Evolutionary conservation across 129 eudicot species (phyloP).

Genomic region (Arctium minus): DNA sequence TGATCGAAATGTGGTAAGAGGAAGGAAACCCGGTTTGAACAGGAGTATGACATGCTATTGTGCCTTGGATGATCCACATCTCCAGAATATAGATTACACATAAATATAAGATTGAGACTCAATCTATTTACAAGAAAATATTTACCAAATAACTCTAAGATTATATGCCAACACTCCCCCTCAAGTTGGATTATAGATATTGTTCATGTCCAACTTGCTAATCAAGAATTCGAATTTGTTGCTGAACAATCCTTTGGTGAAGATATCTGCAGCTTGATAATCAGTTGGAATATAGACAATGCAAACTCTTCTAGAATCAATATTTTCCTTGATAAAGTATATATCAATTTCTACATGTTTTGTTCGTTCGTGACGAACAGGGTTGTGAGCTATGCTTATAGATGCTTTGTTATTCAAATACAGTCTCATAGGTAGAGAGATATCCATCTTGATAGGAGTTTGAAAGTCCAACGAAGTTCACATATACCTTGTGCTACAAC

Average conservation of each 20-base stretch:
- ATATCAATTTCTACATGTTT: too few relatives aligned
- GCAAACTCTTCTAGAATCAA: neutral
- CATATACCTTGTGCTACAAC: neutral
- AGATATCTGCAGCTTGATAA: neutral
- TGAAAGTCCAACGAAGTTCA: neutral
- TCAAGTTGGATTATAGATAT: neutral
- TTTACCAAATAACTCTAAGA: neutral
- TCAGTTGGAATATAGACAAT: too few relatives aligned
- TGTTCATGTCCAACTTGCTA: neutral
- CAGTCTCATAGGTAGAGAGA: neutral
- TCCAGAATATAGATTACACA: too few relatives aligned
- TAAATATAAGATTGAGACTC: neutral
- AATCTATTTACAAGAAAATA: too few relatives aligned
- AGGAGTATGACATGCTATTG: too few relatives aligned
- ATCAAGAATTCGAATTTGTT: neutral
- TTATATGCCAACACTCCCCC: neutral
- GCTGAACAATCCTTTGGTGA: neutral
- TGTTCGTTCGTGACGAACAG: too few relatives aligned
- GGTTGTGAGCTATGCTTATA: too few relatives aligned
- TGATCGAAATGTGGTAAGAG: too few relatives aligned
- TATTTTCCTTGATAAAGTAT: neutral
- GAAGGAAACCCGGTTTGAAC: too few relatives aligned
- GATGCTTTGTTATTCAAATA: too few relatives aligned
- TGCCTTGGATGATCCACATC: too few relatives aligned
- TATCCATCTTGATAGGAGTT: neutral